Percentiles rank a stretch among this genome's conserved stretches.
phyloP scores from a whole-genome alignment of 306 rosid genomes.

The Quercus suber region DNA sequence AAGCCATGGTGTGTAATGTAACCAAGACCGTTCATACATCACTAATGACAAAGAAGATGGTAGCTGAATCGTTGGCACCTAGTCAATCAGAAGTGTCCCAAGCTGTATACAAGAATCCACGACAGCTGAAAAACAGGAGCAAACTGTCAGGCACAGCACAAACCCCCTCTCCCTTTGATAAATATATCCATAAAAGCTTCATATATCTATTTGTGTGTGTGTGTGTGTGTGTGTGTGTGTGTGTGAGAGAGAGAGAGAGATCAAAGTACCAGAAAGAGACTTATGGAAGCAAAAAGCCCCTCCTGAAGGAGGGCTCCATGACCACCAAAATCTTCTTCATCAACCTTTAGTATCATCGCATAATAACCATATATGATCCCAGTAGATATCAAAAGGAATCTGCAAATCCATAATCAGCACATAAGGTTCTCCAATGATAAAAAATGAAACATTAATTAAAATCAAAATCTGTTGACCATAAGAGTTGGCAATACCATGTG shows the following conservation, averaged over 20 bases:
- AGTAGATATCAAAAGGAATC: slow-evolving; percentile 70
- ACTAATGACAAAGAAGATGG: slow-evolving; percentile 20
- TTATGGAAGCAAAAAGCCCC: slow-evolving; percentile 90
- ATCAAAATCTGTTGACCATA: neutral
- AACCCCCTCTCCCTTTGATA: neutral
- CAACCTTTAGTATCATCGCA: slow-evolving; percentile 78
- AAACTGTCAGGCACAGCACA: slow-evolving; percentile 1
- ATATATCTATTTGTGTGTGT: neutral
- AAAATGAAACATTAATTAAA: neutral
- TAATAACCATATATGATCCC: slow-evolving; percentile 81
- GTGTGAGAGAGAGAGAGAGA: neutral
- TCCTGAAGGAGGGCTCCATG: slow-evolving; percentile 99
- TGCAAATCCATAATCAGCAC: slow-evolving; percentile 32
- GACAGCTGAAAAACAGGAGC: slow-evolving; percentile 62
- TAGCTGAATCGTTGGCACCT: slow-evolving; percentile 25
- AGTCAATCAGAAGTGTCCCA: slow-evolving; percentile 83
- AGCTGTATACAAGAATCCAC: slow-evolving; percentile 89
- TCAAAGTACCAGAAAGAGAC: slow-evolving; percentile 83
- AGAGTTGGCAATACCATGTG: too few relatives aligned
- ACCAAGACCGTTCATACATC: slow-evolving; percentile 22
- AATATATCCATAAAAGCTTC: neutral
- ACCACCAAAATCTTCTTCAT: slow-evolving; percentile 96
- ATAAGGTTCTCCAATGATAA: neutral
- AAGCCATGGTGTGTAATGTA: slow-evolving; percentile 12
- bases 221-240: neutral